Evolutionary conservation across 73 alveolate species (phyloP), one percentile per base, ranked within the genome.

Genomic region (Paramecium primaurelia): DNA sequence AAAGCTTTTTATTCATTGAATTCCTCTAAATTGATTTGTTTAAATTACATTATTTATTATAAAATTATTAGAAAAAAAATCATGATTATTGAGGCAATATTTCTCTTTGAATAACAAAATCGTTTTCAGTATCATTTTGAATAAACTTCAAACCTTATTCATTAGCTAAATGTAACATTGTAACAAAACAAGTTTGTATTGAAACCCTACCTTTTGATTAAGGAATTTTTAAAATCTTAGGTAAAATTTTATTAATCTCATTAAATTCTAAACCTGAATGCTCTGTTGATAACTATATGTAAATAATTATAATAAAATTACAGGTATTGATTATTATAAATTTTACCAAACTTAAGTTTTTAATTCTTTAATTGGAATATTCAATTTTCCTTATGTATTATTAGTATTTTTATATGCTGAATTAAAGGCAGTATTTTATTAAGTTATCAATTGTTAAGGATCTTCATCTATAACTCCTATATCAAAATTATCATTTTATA

Each of bases 131-230:
- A 3, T 85, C 94, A 26, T 80, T 92, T 16, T 64, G 34, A 22
- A 40, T 90, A 42, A 92, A 92, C 10, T 64, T 68, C 22, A 86
- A 71, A 3, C 75, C 73, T 22, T 92, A 37, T 75, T 92, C 95
- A 44, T 92, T 92, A 14, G 95, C 95, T 42, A 92, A 93, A 51
- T 92, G 95, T 14, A 92, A 83, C 44, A 92, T 42, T 1, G 95
- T 83, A 6, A 92, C 92, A 40, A 92, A 92, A 45, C 95, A 86
- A 20, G 95, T 84, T 59, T 92, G 86, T 4, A 92, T 42, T 10
- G 95, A 92, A 38, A 86, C 93, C 28, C 51, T 32, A 12, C 84
- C 84, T 68, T 68, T 68, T 0, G 51, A 28, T 11, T 8, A 12
- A 32, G 40, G 84, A 34, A 68, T 28, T 32, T 68, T 68, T 14